Percentiles rank a stretch among this genome's conserved stretches.
Evolutionary conservation across 2,329 filamentous ascomycete genomes (phyloP).

Genomic region (Curvularia lunata): DNA sequence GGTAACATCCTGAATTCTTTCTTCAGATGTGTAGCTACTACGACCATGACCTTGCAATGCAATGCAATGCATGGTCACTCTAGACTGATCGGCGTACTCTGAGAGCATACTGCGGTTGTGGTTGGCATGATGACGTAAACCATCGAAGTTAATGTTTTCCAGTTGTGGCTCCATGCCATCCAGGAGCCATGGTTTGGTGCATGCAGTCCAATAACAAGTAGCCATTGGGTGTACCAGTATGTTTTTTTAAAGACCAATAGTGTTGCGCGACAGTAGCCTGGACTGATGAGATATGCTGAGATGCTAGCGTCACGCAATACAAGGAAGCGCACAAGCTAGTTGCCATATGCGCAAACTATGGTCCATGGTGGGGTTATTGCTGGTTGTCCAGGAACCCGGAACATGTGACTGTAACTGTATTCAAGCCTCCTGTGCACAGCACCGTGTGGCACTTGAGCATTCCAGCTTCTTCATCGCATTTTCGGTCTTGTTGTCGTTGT

Average conservation of each 20-base stretch:
- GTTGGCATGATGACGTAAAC: constrained; percentile 15
- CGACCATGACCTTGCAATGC: no score
- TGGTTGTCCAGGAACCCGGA: not conserved
- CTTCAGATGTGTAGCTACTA: no score
- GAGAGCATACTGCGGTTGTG: constrained; percentile 1
- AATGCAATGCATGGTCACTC: not conserved
- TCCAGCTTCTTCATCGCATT: not conserved
- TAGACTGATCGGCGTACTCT: constrained; percentile 1
- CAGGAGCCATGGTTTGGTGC: not conserved
- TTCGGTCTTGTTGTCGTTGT: not conserved
- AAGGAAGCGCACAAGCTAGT: not conserved
- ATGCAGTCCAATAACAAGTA: not conserved
- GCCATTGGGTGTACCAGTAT: not conserved
- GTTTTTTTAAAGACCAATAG: not conserved
- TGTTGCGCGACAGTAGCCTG: not conserved
- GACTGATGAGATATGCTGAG: no score
- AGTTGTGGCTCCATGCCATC: not conserved
- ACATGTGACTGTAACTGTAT: not conserved
- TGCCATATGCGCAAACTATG: not conserved
- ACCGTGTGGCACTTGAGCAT: not conserved
- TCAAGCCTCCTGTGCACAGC: not conserved
- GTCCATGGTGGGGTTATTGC: constrained; percentile 8
- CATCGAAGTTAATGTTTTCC: not conserved
- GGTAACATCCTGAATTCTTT: not conserved
- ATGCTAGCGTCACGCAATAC: not conserved